Evolutionary conservation across 106 monocot genomes (phyloP), one percentile per base, ranked within the genome.

Genomic region (Amphibolis antarctica): DNA sequence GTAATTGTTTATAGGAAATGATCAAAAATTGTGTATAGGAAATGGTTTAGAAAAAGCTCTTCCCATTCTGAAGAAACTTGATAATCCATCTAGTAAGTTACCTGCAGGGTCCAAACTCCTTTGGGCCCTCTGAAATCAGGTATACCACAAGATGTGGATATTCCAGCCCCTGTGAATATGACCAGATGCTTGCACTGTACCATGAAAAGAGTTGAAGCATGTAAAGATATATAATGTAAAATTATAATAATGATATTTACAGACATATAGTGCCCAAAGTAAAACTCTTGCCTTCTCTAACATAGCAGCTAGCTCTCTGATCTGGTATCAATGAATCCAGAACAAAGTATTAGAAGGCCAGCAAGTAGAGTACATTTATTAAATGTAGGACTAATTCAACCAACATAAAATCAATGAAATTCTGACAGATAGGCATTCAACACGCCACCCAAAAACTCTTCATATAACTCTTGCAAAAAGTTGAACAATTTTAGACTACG

Each of bases 41-140:
- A 36, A 36, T 7, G 7, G 7, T 36, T 7, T n/a, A n/a, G n/a
- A n/a, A n/a, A n/a, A n/a, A n/a, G n/a, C n/a, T n/a, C n/a, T n/a
- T n/a, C n/a, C n/a, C n/a, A n/a, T n/a, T n/a, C n/a, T n/a, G n/a
- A n/a, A n/a, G n/a, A n/a, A n/a, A 36, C 36, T 52, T 20, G 21
- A 52, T 52, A 24, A 27, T 28, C 12, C 56, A 56, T 11, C 22
- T 25, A 44, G 18, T 12, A 15, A 65, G 25, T 67, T 75, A 91
- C 98, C 98, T 98, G 98, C 80, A 98, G 84, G 26, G 98, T 98
- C 98, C 98, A 98, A 49, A 98, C 74, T 67, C 98, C 98, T 62
- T 83, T 91, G 23, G 96, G 96, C n/a, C 96, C 96, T 64, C 96
- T 77, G 75, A 98, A 98, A 81, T 98, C 96, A 54, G 96, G 96